These are phyloP conservation scores for Alisma plantagoaquatica DNA, from an alignment of 106 monocot genomes.

Conservation along the genomic window DNA sequence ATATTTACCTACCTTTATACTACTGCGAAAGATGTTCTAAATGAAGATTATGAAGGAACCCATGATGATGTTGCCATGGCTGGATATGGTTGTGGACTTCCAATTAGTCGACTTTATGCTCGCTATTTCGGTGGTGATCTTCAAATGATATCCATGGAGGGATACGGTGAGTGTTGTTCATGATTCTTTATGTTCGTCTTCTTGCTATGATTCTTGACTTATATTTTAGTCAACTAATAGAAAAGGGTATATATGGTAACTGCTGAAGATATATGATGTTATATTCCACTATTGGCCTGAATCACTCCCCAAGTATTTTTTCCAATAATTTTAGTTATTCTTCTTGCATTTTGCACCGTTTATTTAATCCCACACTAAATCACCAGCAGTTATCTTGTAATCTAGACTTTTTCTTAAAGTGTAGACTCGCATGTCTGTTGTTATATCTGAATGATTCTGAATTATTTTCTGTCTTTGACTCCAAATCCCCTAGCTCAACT, in stretches of 20 bases:
- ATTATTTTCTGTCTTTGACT: no score
- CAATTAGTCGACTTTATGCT: conserved; percentile 88
- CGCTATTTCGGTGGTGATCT: conserved; percentile 91
- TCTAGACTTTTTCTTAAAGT: no score
- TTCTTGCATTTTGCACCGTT: no score
- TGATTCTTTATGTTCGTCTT: neutral
- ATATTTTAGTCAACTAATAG: neutral
- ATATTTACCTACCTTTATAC: conserved; percentile 84
- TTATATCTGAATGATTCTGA: no score
- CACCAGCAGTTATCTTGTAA: no score
- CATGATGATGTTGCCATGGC: conserved; percentile 60
- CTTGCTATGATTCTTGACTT: neutral
- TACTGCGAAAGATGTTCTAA: conserved; percentile 62
- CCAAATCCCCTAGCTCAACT: no score
- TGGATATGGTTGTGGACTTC: conserved; percentile 81
- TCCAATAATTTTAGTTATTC: neutral
- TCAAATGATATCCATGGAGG: conserved; percentile 94
- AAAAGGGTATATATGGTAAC: neutral
- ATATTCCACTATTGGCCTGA: neutral
- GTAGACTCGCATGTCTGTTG: no score
- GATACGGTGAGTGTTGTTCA: conserved; percentile 54
- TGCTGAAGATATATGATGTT: neutral
- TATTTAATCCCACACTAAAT: no score
- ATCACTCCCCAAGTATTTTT: neutral
- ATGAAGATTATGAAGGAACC: conserved; percentile 27